Evolutionary conservation across 257 asterid genomes (phyloP), one percentile per base, ranked within the genome.

Genomic region (Gentiana macrophylla): DNA sequence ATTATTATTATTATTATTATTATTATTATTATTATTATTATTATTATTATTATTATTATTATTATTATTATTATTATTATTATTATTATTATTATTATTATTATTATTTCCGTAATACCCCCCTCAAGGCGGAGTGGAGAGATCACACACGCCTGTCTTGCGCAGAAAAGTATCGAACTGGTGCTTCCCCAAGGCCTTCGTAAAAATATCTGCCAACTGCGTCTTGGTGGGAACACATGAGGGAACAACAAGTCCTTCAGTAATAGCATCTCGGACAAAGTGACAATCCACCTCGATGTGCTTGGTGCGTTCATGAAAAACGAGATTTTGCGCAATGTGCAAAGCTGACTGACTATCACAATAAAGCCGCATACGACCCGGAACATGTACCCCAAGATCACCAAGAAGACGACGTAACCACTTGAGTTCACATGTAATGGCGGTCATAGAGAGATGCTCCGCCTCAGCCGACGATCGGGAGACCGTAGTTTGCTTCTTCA

Each of bases 401-500:
- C 1, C 5, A 4, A 64, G 56, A 4, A 48, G 1, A 0, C 3
- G 9, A 1, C 3, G 2, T 6, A 64, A 0, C 69, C 57, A 64
- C 1, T 7, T 8, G 0, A 64, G 32, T 15, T 64, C 69, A 36
- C 62, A 34, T 5, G 8, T 3, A 1, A 24, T 7, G 11, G 10
- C 1, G 1, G 68, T 62, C 56, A 63, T 47, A 12, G 48, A 9
- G 0, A 43, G 5, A n/a, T 64, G 55, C 6, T 64, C 57, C 2
- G 50, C 56, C 15, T 64, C 63, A 8, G 64, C 35, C 4, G 64
- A 56, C 0, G 70, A 65, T 2, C 59, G 4, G 0, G 63, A 49
- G 3, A 64, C 51, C 0, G 46, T 35, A 1, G 12, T 2, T 49
- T 56, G 58, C 9, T 49, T 57, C 53, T 52, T 51, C 0, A 32